Evolutionary conservation across 2,329 filamentous ascomycete genomes (phyloP).

Genomic region (Aurifilum marmelostoma): DNA sequence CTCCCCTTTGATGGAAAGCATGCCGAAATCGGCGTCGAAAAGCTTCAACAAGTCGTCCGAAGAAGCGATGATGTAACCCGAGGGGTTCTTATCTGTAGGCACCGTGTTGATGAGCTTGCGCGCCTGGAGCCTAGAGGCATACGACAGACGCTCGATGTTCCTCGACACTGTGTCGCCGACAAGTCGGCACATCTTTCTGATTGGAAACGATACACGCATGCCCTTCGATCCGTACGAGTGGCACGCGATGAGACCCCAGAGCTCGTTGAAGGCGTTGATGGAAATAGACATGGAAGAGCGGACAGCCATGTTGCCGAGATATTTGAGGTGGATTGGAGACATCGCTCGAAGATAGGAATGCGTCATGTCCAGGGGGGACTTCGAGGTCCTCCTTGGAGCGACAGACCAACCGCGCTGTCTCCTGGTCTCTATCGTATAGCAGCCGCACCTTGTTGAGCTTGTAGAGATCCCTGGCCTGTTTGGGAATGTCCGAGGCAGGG

Average conservation of each 20-base stretch:
- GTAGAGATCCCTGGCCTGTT: slow-evolving; percentile 85
- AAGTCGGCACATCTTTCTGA: slow-evolving; percentile 88
- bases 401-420: slow-evolving; percentile 81
- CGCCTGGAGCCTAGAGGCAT: slow-evolving; percentile 81
- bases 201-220: slow-evolving; percentile 91
- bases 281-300: slow-evolving; percentile 96
- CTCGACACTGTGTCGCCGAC: slow-evolving; percentile 84
- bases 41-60: slow-evolving; percentile 83
- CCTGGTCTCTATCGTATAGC: slow-evolving; percentile 80
- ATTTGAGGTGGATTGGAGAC: slow-evolving; percentile 88
- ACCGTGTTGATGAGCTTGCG: slow-evolving; percentile 87
- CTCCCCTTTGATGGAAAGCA: slow-evolving; percentile 84
- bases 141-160: slow-evolving; percentile 86
- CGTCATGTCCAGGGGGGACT: slow-evolving; percentile 76
- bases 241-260: slow-evolving; percentile 88
- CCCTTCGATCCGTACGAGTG: slow-evolving; percentile 77
- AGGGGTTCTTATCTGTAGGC: slow-evolving; percentile 78
- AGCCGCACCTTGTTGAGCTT: slow-evolving; percentile 88
- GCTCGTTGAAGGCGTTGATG: slow-evolving; percentile 80
- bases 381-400: slow-evolving; percentile 74
- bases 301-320: slow-evolving; percentile 85
- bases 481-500: slow-evolving; percentile 83
- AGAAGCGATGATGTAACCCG: slow-evolving; percentile 87
- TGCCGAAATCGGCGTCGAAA: slow-evolving; percentile 85
- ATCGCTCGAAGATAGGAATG: slow-evolving; percentile 85